phyloP scores from a whole-genome alignment of 805 yeast species.

The Naumovozyma baii region DNA sequence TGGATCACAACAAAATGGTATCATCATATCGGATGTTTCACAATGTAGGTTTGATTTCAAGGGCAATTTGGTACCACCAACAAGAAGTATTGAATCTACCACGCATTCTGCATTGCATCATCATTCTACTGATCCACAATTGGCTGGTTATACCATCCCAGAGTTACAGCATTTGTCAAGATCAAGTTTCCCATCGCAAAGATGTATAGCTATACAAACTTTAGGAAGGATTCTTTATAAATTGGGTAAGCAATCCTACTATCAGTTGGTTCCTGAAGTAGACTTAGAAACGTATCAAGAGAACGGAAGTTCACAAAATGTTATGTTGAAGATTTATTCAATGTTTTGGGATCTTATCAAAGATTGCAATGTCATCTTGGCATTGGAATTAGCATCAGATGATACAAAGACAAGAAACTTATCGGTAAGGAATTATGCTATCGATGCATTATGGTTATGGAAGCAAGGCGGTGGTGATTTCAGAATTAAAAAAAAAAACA shows the following conservation, averaged over 20 bases:
- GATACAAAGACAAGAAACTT: slow-evolving; percentile 53
- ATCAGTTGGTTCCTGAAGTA: slow-evolving; percentile 41
- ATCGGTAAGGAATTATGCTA: slow-evolving; percentile 72
- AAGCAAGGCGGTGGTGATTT: slow-evolving; percentile 39
- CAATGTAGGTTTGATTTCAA: slow-evolving; percentile 82
- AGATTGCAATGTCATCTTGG: slow-evolving; percentile 51
- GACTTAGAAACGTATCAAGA: slow-evolving; percentile 32
- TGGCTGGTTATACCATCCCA: slow-evolving; percentile 84
- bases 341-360: slow-evolving; percentile 65
- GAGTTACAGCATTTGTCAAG: slow-evolving; percentile 75
- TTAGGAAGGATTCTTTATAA: slow-evolving; percentile 80
- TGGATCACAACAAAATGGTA: slow-evolving; percentile 7
- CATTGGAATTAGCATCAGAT: slow-evolving; percentile 58
- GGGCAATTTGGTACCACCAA: slow-evolving; percentile 63
- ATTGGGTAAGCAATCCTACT: slow-evolving; percentile 53
- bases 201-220: slow-evolving; percentile 78
- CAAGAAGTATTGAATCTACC: slow-evolving; percentile 39
- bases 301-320: slow-evolving; percentile 31
- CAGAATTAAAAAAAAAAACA: slow-evolving; percentile 8
- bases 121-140: slow-evolving; percentile 77
- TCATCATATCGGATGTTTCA: slow-evolving; percentile 39
- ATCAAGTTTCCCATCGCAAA: slow-evolving; percentile 73
- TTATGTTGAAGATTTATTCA: slow-evolving; percentile 31
- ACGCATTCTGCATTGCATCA: slow-evolving; percentile 73
- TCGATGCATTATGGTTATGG: slow-evolving; percentile 90